These are phyloP conservation scores for Dalbergia cultrata DNA, from an alignment of 306 rosid species.

Conservation along the genomic window DNA sequence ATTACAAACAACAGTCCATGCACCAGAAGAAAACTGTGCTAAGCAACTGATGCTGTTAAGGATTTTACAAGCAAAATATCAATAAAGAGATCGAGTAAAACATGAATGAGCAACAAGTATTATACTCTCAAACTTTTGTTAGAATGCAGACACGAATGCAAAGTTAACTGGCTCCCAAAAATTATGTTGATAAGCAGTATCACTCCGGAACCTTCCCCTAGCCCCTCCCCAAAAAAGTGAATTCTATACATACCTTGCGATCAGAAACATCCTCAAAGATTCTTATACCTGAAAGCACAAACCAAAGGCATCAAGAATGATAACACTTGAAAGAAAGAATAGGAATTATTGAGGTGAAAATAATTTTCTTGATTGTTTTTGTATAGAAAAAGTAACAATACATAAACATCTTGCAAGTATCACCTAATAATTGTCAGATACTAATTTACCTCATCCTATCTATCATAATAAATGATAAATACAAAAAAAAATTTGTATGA, in stretches of 20 bases:
- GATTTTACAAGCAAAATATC: slow-evolving; percentile 31
- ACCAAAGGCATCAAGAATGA: slow-evolving; percentile 40
- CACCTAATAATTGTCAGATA: no score
- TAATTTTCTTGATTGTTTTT: no score
- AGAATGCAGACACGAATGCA: slow-evolving; percentile 29
- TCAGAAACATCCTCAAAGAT: slow-evolving; percentile 89
- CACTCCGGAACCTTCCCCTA: slow-evolving; percentile 16
- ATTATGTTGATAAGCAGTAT: slow-evolving; percentile 22
- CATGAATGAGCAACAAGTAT: slow-evolving; percentile 20
- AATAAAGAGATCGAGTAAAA: slow-evolving; percentile 14
- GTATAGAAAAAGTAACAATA: no score
- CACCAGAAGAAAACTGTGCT: not conserved
- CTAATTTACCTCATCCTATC: no score
- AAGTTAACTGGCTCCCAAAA: slow-evolving; percentile 46
- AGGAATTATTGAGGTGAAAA: no score
- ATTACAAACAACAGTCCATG: slow-evolving; percentile 6
- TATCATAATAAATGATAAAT: no score
- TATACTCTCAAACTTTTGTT: slow-evolving; percentile 39
- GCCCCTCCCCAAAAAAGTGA: slow-evolving; percentile 18
- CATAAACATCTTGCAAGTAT: no score
- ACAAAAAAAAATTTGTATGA: no score
- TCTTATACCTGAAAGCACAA: slow-evolving; percentile 84
- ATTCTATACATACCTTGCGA: slow-evolving; percentile 62
- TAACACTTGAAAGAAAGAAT: not conserved
- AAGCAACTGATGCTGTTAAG: slow-evolving; percentile 28